phyloP scores from a whole-genome alignment of 2,329 filamentous ascomycete genomes.

The Parasarocladium wereldwijsianum region DNA sequence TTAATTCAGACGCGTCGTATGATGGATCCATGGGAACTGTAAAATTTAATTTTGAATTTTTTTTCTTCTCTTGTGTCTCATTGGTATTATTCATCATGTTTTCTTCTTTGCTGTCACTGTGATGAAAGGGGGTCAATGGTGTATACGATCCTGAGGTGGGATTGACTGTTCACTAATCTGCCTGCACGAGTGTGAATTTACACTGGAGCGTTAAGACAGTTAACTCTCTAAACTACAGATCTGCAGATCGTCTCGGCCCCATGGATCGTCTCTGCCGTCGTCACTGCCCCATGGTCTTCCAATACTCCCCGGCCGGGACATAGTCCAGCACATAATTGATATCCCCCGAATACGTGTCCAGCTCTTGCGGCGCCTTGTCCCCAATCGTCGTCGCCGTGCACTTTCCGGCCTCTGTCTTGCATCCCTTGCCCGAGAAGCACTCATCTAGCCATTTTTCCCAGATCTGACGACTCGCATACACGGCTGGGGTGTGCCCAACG shows the following conservation, averaged over 20 bases:
- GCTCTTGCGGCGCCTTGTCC: not conserved
- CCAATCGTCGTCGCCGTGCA: conserved; percentile 1
- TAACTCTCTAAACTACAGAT: too few species aligned
- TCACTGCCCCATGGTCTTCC: too few species aligned
- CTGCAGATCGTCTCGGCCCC: too few species aligned
- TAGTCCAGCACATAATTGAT: conserved; percentile 3
- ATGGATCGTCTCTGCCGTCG: too few species aligned
- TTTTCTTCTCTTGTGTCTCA: not conserved
- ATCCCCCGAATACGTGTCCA: conserved; percentile 2
- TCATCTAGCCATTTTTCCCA: conserved; percentile 13
- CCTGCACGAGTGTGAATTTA: too few species aligned
- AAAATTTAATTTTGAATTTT: not conserved
- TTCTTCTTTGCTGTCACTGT: too few species aligned
- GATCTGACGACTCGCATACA: conserved; percentile 10
- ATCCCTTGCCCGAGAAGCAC: conserved; percentile 6
- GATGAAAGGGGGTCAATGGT: too few species aligned
- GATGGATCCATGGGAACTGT: not conserved
- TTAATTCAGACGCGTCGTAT: conserved; percentile 10
- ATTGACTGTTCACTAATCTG: too few species aligned
- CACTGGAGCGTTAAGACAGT: too few species aligned
- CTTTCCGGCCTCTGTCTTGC: conserved; percentile 1
- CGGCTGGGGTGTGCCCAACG: conserved; percentile 7
- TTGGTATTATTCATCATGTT: conserved; percentile 1
- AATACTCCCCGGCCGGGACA: too few species aligned
- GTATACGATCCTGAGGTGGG: too few species aligned